Conservation (phyloP, 306 rosid genomes). For the Cucurbita moschata region DNA sequence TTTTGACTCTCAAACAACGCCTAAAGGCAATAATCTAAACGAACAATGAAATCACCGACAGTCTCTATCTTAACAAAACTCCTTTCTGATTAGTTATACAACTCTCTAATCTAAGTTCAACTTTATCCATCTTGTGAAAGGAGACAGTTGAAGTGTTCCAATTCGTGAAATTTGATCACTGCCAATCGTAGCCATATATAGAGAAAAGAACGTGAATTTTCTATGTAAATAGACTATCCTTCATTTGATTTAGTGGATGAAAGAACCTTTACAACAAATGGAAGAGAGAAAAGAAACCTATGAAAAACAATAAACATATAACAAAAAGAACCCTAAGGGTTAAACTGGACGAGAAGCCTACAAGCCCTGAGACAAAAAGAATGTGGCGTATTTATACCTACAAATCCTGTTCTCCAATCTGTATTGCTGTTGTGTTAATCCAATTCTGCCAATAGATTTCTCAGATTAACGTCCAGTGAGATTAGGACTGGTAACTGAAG, state of each 20-base stretch:
- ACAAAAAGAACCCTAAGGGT: constrained; percentile 3
- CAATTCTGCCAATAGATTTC: neutral
- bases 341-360: neutral
- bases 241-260: neutral
- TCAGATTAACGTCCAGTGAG: neutral
- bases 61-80: neutral
- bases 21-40: neutral
- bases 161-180: neutral
- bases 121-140: neutral
- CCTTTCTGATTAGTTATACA: neutral
- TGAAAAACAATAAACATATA: neutral
- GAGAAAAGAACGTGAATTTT: neutral
- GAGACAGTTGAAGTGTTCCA: neutral
- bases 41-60: constrained; percentile 8
- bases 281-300: neutral
- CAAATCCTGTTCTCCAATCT: constrained; percentile 1
- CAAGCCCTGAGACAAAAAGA: neutral
- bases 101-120: neutral
- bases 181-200: neutral
- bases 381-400: neutral
- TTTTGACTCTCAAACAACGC: neutral
- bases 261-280: constrained; percentile 2
- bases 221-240: neutral
- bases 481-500: neutral
- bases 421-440: constrained; percentile 1